Evolutionary conservation across 2,329 filamentous ascomycete species (phyloP), one percentile per base, ranked within the genome.

Genomic region (Cladosporium sphaerospermum): DNA sequence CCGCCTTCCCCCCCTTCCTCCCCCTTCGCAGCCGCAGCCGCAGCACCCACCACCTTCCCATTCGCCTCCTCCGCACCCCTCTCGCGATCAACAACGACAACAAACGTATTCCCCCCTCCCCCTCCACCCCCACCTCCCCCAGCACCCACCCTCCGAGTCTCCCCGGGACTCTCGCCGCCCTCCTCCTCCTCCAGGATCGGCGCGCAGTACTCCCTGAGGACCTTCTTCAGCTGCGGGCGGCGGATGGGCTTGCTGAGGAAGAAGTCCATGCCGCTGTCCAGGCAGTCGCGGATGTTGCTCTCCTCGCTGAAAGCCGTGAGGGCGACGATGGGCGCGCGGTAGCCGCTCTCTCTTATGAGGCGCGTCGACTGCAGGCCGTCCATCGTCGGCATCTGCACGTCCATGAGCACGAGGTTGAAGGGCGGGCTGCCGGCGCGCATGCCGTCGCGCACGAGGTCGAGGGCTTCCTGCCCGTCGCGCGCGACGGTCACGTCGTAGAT

Each of bases 331-430:
- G 91, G 91, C 1, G 87, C 86, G 9, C 80, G 83, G 70, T 93
- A 96, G 1, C 91, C 91, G 75, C 92, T 87, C 66, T 89, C 77
- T 6, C 91, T 82, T 61, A 96, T 96, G 33, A 95, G 75, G 9
- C 85, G 81, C 1, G 91, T 96, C 44, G 86, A 91, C 67, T 96
- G 86, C 19, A 96, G 74, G 1, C 91, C 91, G 64, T 96, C 90
- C 11, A 96, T 79, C 57, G 93, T 95, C 3, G 91, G 91, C 91
- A 96, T 96, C 71, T 88, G 64, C 3, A 96, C 86, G 63, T 96
- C 91, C 91, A 96, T 96, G 65, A 96, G 93, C 57, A 96, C 92
- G 23, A 96, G 77, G 61, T 95, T 89, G 66, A 92, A 96, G 2
- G 80, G 79, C 52, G 80, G 77, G 49, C 84, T 79, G 28, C 79